Base-by-base conservation (phyloP, 768 basidiomycete genomes). In the Asterophora parasitica region DNA sequence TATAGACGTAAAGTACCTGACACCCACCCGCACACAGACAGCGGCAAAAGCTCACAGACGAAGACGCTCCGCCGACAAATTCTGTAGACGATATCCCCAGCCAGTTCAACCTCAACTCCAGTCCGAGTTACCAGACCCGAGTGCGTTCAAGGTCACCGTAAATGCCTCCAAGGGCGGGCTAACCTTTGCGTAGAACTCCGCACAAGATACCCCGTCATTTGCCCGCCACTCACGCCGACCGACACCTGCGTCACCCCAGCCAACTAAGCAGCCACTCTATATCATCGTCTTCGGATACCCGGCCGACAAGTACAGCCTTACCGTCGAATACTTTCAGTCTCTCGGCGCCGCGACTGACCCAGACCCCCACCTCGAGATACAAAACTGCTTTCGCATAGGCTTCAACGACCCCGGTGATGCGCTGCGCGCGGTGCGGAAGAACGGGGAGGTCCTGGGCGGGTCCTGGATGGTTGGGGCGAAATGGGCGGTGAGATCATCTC, bases 231-330 rank as follows among this genome's bases (percentile, higher is more conserved):
- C 61, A 17, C 59, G 52, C 52, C 70, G 51, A 26, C 50, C 49
- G 50, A 61, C 59, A 32, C 46, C 68, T 26, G 35, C 63, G 39
- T 49, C 65, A n/a, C 50, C 46, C 17, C 48, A 51, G 11, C 38
- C 63, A 34, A 50, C 69, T 4, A 41, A 66, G 9, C 75, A 79
- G 20, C 71, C 77, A 2, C 61, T 77, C 23, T 85, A 84, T 58
- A 72, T 94, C 30, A 73, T 92, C 58, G 81, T 94, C 43, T 94
- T 91, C 51, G 92, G 92, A n/a, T 94, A 92, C 61, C 90, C 92
- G 4, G 71, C 80, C 27, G 87, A 92, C 64, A 82, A 82, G 58
- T 87, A 85, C 62, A 80, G 77, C 44, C 60, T 82, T 12, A 81
- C 85, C 0, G 79, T 78, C 12, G 85, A 86, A 57, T 86, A 86